Percentiles rank a stretch among this genome's conserved stretches.
Evolutionary conservation across 371 early-diverging fungal species (phyloP).

Genomic region (Mortierella sp.): DNA sequence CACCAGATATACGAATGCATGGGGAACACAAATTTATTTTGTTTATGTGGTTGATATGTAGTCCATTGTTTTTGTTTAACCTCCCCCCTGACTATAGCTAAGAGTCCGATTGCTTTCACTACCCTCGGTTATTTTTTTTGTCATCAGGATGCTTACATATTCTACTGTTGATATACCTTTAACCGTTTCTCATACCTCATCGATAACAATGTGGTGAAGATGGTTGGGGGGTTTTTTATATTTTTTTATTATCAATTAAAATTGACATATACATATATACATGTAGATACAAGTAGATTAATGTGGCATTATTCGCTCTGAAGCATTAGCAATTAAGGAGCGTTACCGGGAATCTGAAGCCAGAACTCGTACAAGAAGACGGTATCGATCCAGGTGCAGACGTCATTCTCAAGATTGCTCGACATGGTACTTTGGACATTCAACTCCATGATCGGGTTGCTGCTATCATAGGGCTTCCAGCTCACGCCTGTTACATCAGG

Average conservation of each 20-base stretch:
- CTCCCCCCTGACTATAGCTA: too few relatives aligned
- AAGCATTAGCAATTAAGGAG: slow-evolving; percentile 3
- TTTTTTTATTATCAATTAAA: background rate
- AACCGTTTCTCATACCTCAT: too few relatives aligned
- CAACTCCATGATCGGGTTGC: slow-evolving; percentile 34
- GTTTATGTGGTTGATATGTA: too few relatives aligned
- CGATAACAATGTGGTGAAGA: too few relatives aligned
- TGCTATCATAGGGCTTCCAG: slow-evolving; percentile 25
- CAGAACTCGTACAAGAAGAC: slow-evolving; percentile 47
- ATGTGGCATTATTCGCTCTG: background rate
- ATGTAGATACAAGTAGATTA: background rate
- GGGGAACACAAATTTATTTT: too few relatives aligned
- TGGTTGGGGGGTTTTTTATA: background rate
- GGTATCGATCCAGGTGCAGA: slow-evolving; percentile 36
- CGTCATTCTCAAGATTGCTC: slow-evolving; percentile 21
- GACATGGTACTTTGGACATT: slow-evolving; percentile 32
- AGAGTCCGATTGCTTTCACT: too few relatives aligned
- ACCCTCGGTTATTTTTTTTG: too few relatives aligned
- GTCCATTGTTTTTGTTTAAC: too few relatives aligned
- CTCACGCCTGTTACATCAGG: slow-evolving; percentile 35
- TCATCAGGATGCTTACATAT: too few relatives aligned
- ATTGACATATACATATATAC: background rate
- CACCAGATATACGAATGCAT: too few relatives aligned
- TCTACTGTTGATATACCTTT: too few relatives aligned
- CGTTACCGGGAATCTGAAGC: slow-evolving; percentile 26